Percentiles rank a stretch among this genome's conserved stretches.
phyloP scores from a whole-genome alignment of 176 grass and related monocot genomes.

The Triticum dicoccoides region DNA sequence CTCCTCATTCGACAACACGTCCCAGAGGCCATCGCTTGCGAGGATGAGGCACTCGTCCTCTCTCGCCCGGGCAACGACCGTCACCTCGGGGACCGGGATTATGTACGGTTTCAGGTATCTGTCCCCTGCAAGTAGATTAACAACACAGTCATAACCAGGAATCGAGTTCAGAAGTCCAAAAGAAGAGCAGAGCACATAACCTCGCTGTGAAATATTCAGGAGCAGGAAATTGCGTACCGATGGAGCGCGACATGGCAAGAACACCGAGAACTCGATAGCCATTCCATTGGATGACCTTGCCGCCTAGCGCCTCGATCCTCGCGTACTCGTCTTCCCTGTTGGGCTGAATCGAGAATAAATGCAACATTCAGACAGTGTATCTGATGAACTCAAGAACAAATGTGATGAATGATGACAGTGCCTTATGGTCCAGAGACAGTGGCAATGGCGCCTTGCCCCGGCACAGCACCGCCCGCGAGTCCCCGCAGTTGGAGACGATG shows the following conservation, averaged over 20 bases:
- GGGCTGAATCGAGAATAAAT: constrained; percentile 26
- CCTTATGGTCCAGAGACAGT: constrained; percentile 87
- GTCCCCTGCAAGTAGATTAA: constrained; percentile 50
- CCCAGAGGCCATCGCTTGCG: constrained; percentile 90
- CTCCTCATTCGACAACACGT: constrained; percentile 85
- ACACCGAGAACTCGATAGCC: constrained; percentile 77
- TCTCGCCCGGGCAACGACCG: constrained; percentile 56
- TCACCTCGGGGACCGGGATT: constrained; percentile 78
- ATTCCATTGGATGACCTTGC: constrained; percentile 73
- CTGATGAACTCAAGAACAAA: neutral
- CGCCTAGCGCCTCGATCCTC: constrained; percentile 53
- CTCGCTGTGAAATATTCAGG: neutral
- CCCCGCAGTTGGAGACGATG: constrained; percentile 82
- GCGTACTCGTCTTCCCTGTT: constrained; percentile 67
- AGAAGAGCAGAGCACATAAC: neutral
- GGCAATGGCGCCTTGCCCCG: constrained; percentile 66
- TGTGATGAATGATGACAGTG: constrained; percentile 8
- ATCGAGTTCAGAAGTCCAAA: neutral
- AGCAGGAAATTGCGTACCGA: constrained; percentile 39
- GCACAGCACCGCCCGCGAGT: constrained; percentile 86
- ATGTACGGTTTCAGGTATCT: constrained; percentile 86
- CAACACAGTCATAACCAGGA: neutral
- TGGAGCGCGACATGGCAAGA: constrained; percentile 91
- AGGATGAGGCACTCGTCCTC: constrained; percentile 84
- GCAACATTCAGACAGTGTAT: neutral